Conservation (phyloP, 148 eudicot genomes). For the Amaranthus cruentus region DNA sequence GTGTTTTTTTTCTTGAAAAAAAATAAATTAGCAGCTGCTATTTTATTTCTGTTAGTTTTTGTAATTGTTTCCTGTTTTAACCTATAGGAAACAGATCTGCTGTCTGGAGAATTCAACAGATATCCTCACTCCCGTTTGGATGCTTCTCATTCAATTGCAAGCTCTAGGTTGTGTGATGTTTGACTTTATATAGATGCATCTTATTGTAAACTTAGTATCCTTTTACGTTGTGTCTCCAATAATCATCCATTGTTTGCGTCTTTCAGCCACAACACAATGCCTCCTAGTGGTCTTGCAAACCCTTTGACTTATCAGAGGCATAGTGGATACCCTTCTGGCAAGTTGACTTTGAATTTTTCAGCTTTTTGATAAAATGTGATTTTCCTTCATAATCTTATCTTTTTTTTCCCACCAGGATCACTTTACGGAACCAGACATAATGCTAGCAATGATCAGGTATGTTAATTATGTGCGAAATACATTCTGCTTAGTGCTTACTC, state of each 20-base stretch:
- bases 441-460: constrained; percentile 32
- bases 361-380: background rate
- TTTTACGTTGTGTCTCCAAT: background rate
- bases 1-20: background rate
- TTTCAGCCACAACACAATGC: constrained; percentile 16
- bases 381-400: background rate
- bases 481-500: background rate
- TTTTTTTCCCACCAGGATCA: constrained; percentile 20
- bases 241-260: constrained; percentile 3
- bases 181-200: background rate
- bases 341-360: constrained; percentile 5
- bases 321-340: constrained; percentile 27
- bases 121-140: constrained; percentile 24
- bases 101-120: constrained; percentile 23
- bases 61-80: background rate
- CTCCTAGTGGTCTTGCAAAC: constrained; percentile 8
- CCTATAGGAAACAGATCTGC: constrained; percentile 33
- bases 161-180: constrained; percentile 24
- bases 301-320: constrained; percentile 24
- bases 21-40: background rate
- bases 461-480: background rate
- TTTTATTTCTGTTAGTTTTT: background rate
- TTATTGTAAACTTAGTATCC: background rate
- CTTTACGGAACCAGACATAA: constrained; percentile 18
- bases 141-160: constrained; percentile 22